Percentiles rank a stretch among this genome's conserved stretches.
These are phyloP conservation scores for Fusarium sacchari DNA, from an alignment of 2,329 filamentous ascomycete genomes.

Conservation along the genomic window DNA sequence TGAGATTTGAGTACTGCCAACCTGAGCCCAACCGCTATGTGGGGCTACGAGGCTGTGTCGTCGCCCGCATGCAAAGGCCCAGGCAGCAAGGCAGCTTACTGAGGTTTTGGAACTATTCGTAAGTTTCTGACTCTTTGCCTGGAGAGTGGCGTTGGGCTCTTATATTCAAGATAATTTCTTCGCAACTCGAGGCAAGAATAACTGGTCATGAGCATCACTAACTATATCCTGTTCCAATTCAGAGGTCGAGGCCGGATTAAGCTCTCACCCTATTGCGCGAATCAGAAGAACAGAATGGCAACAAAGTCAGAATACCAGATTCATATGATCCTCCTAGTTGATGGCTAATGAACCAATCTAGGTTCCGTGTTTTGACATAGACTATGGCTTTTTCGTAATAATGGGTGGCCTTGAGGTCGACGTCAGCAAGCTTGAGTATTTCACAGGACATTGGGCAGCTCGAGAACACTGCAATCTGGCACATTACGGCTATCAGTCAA, in stretches of 20 bases:
- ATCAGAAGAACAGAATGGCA: neutral
- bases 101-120: no score
- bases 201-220: neutral
- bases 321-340: no score
- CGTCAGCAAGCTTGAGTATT: neutral
- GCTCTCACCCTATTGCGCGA: neutral
- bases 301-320: neutral
- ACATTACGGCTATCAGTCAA: neutral
- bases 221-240: fast-evolving
- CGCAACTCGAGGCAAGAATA: neutral
- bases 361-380: neutral
- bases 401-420: neutral
- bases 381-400: neutral
- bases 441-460: neutral
- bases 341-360: neutral
- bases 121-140: no score
- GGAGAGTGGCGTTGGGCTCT: neutral
- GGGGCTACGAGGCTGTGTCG: neutral
- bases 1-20: neutral
- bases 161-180: fast-evolving
- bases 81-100: neutral
- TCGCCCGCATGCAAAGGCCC: neutral
- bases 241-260: no score
- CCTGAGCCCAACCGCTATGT: neutral
- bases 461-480: neutral